Evolutionary conservation across 257 asterid genomes (phyloP), one percentile per base, ranked within the genome.

Genomic region (Voacanga thouarsii): DNA sequence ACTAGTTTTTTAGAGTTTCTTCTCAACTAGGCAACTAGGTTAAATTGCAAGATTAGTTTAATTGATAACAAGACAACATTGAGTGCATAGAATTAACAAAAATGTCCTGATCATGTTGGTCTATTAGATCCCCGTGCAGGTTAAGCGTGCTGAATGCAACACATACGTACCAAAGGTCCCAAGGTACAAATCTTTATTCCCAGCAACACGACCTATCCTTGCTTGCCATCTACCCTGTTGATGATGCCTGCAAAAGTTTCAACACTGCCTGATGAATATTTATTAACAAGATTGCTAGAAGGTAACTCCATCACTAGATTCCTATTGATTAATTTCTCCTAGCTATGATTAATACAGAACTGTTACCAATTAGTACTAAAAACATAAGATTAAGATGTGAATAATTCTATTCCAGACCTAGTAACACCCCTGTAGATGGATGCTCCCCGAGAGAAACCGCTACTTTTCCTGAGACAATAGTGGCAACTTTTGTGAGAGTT

Each of bases 161-260:
- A 37, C 79, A 6, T 86, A 93, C 79, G 7, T 86, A 93, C 99
- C 96, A 45, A 95, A 95, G 43, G 99, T 95, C 77, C 99, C 99
- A 1, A 95, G 97, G 85, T 95, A 95, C 12, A 95, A 83, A 82
- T 95, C 98, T 82, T 93, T 93, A 60, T 95, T 93, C 76, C 98
- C 98, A 0, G 99, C 97, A 72, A 95, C 99, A 4, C 99, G 97
- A 12, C 99, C 99, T 7, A 96, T 96, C 80, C 99, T 86, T 21
- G 99, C 99, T 78, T 96, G 99, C 99, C 99, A 96, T 0, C 99
- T 89, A 19, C 98, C 99, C 88, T 96, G 99, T 60, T 96, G 99
- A 79, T 94, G 99, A 87, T 96, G 98, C 92, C 99, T 96, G 89
- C 82, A 79, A 66, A 66, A 37, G 55, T 65, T 28, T 19, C 63